Evolutionary conservation across 257 asterid genomes (phyloP).

Genomic region (Mitragyna speciosa): DNA sequence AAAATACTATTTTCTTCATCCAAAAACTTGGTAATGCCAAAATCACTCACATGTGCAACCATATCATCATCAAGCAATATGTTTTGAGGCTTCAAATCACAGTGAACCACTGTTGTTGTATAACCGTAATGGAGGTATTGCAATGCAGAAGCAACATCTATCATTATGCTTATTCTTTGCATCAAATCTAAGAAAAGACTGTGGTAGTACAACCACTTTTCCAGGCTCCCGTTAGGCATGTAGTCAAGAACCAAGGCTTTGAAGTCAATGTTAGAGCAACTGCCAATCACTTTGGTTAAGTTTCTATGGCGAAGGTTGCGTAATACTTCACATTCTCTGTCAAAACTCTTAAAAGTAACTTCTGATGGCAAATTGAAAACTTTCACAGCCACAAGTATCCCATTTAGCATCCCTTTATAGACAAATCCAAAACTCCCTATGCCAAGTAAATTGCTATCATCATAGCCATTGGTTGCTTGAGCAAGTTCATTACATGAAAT

Average conservation of each 20-base stretch:
- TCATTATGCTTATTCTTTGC: slow-evolving; percentile 31
- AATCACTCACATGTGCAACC: slow-evolving; percentile 37
- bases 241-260: slow-evolving; percentile 26
- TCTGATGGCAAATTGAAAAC: no score
- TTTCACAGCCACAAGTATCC: no score
- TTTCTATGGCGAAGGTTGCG: no score
- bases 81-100: slow-evolving; percentile 34
- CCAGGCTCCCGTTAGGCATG: slow-evolving; percentile 39
- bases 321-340: no score
- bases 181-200: slow-evolving; percentile 14
- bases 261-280: slow-evolving; percentile 17
- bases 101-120: slow-evolving; percentile 22
- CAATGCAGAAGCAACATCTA: slow-evolving; percentile 32
- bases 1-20: slow-evolving; percentile 5
- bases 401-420: no score
- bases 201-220: slow-evolving; percentile 26
- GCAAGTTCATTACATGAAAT: no score
- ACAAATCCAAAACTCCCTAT: no score
- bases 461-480: no score
- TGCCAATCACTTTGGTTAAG: no score
- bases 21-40: slow-evolving; percentile 24
- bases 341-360: no score
- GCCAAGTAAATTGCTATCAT: no score
- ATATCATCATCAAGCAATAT: slow-evolving; percentile 30
- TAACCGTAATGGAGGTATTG: slow-evolving; percentile 34